Base-by-base conservation (phyloP, 805 yeast species). In the Kodamaea kaohsiungensis region DNA sequence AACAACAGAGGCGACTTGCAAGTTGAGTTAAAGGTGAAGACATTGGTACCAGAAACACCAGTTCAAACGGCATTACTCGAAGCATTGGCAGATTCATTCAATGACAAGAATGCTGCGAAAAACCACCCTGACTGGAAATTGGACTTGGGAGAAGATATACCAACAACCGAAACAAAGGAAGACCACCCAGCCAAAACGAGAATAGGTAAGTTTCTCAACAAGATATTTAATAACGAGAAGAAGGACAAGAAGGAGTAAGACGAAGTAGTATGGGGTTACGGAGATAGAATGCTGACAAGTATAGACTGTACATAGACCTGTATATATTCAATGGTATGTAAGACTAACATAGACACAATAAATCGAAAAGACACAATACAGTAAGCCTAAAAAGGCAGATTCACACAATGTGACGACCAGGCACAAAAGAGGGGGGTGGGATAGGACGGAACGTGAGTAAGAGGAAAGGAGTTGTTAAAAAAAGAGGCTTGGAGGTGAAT, bases 11-110 rank as follows among this genome's bases (percentile, higher is more conserved):
- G 98, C 49, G 89, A 88, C 63, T 77, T 92, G 82, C 86, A 83
- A 61, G 89, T 95, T 15, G 76, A 83, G 10, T 79, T 91, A 60
- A 83, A 84, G 49, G 88, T 95, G 15, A 82, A 83, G 62, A 84
- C 91, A 3, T 75, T 86, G 61, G 81, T 85, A 54, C 96, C 98
- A 1, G 80, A 81, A 53, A 87, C 89, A 19, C 89, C 93, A 12
- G 87, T 95, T 1, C 97, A 95, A 69, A 87, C 86, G 10, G 96
- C 96, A 27, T 75, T 95, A 53, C 79, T 96, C 64, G 99, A 95
- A 68, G 97, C 97, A 0, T 79, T 95, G 58, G 99, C 99, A 1
- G 97, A 91, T 65, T 88, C 96, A 1, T 81, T 88, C 48, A 84
- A 88, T 55, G 99, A 95, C 68, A 77, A 77, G 43, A 80, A 78